These are phyloP conservation scores for Zygosaccharomyces siamensis DNA, from an alignment of 805 yeast species.

Conservation along the genomic window DNA sequence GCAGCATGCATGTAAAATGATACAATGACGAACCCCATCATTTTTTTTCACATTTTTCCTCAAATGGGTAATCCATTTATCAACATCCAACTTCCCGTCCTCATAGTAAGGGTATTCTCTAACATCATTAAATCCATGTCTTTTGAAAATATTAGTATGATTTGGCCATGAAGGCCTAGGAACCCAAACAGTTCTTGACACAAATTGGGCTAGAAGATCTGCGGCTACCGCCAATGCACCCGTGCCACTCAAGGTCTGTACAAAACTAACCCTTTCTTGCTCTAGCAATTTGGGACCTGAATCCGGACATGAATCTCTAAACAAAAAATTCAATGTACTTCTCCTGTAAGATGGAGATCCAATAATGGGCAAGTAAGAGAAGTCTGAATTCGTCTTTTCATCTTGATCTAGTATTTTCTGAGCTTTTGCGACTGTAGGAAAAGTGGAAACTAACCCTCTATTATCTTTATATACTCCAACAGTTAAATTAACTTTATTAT, in stretches of 20 bases:
- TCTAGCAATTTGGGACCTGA: slow-evolving; percentile 49
- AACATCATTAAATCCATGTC: slow-evolving; percentile 56
- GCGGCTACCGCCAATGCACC: slow-evolving; percentile 87
- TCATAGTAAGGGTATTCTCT: slow-evolving; percentile 72
- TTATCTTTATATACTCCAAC: slow-evolving; percentile 81
- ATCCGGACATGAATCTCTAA: slow-evolving; percentile 52
- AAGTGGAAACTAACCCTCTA: slow-evolving; percentile 49
- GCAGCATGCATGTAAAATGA: slow-evolving; percentile 86
- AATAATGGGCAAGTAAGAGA: slow-evolving; percentile 53
- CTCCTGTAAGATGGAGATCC: slow-evolving; percentile 68
- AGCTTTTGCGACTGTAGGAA: slow-evolving; percentile 31
- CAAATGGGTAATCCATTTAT: slow-evolving; percentile 57
- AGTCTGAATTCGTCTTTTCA: slow-evolving; percentile 61
- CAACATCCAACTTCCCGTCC: slow-evolving; percentile 62
- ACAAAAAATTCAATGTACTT: slow-evolving; percentile 65
- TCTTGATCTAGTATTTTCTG: slow-evolving; percentile 36
- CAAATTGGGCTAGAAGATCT: slow-evolving; percentile 58
- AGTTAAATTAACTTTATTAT: slow-evolving; percentile 48
- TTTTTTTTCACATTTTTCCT: slow-evolving; percentile 9
- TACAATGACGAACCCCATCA: slow-evolving; percentile 25
- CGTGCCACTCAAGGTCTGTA: slow-evolving; percentile 92
- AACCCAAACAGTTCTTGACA: slow-evolving; percentile 47
- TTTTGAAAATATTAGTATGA: slow-evolving; percentile 73
- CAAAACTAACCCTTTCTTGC: slow-evolving; percentile 65
- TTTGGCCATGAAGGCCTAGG: slow-evolving; percentile 96